These are phyloP conservation scores for Musa schizocarpa DNA, from an alignment of 176 grass and related monocot genomes.

Conservation along the genomic window DNA sequence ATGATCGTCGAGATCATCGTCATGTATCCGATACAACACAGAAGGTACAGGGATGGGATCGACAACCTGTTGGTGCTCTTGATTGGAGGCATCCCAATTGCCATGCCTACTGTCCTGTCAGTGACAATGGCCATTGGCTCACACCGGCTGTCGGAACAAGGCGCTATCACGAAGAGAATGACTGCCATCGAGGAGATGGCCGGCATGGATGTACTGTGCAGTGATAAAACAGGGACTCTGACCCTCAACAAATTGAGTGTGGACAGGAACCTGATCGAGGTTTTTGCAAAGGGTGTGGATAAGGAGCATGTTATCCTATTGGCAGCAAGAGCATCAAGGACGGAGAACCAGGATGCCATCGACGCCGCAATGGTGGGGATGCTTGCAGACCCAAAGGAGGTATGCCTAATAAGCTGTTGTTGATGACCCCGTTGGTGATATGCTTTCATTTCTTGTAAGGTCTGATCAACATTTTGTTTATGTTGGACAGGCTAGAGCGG, in stretches of 20 bases:
- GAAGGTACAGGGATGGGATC: slow-evolving; percentile 75
- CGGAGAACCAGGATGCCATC: slow-evolving; percentile 98
- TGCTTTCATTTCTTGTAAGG: neutral
- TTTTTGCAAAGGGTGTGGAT: slow-evolving; percentile 38
- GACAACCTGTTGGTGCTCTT: slow-evolving; percentile 93
- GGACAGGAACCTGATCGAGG: slow-evolving; percentile 57
- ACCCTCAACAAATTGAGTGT: slow-evolving; percentile 82
- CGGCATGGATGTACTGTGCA: slow-evolving; percentile 81
- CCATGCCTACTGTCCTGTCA: slow-evolving; percentile 90
- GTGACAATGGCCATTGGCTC: slow-evolving; percentile 98
- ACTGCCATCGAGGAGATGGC: slow-evolving; percentile 99
- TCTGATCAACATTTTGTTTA: slow-evolving; percentile 4
- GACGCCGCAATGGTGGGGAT: slow-evolving; percentile 80
- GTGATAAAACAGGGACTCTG: slow-evolving; percentile 94
- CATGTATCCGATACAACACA: slow-evolving; percentile 82
- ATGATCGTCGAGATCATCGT: slow-evolving; percentile 60
- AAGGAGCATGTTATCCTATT: slow-evolving; percentile 34
- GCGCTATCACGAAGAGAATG: slow-evolving; percentile 97
- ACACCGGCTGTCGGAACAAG: slow-evolving; percentile 51
- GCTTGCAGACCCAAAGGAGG: slow-evolving; percentile 78
- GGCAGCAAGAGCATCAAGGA: slow-evolving; percentile 64
- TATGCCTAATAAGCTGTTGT: slow-evolving; percentile 7
- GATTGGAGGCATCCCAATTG: slow-evolving; percentile 95
- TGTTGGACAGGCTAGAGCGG: slow-evolving; percentile 48
- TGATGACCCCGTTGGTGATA: neutral